These are phyloP conservation scores for Solanum paucissectum DNA, from an alignment of 257 asterid species.

Conservation along the genomic window DNA sequence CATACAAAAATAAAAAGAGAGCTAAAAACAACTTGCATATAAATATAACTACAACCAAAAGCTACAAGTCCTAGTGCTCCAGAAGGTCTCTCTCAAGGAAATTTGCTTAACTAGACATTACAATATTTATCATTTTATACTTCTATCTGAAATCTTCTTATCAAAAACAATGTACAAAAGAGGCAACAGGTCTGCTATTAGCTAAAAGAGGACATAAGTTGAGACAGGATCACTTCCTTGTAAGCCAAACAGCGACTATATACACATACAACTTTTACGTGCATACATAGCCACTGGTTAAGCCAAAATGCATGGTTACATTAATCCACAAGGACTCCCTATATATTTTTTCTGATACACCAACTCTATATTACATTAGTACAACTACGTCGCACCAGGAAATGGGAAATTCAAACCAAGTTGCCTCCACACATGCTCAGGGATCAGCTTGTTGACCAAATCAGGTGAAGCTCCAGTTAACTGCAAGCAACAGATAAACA, in stretches of 20 bases:
- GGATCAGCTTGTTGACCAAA: slow-evolving; percentile 41
- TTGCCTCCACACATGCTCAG: slow-evolving; percentile 35
- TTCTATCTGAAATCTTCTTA: slow-evolving; percentile 14
- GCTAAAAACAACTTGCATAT: background rate
- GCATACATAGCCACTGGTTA: slow-evolving; percentile 18
- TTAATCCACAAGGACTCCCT: background rate
- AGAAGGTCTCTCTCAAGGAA: background rate
- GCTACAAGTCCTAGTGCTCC: background rate
- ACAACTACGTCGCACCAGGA: slow-evolving; percentile 10
- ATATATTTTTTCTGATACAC: background rate
- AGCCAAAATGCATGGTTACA: background rate
- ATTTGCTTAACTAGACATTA: slow-evolving; percentile 20
- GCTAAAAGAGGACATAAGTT: slow-evolving; percentile 14
- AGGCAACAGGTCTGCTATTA: slow-evolving; percentile 9
- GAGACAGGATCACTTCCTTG: slow-evolving; percentile 19
- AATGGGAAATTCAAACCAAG: slow-evolving; percentile 11
- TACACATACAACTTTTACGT: slow-evolving; percentile 26
- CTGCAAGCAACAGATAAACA: slow-evolving; percentile 23
- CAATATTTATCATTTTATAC: slow-evolving; percentile 10
- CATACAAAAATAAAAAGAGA: background rate
- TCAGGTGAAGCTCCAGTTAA: slow-evolving; percentile 72
- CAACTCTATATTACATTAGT: background rate
- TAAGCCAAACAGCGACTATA: slow-evolving; percentile 22
- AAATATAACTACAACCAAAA: background rate
- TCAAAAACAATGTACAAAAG: slow-evolving; percentile 65